Evolutionary conservation across 2,329 filamentous ascomycete species (phyloP), one percentile per base, ranked within the genome.

Genomic region (Microascus cirrosus): DNA sequence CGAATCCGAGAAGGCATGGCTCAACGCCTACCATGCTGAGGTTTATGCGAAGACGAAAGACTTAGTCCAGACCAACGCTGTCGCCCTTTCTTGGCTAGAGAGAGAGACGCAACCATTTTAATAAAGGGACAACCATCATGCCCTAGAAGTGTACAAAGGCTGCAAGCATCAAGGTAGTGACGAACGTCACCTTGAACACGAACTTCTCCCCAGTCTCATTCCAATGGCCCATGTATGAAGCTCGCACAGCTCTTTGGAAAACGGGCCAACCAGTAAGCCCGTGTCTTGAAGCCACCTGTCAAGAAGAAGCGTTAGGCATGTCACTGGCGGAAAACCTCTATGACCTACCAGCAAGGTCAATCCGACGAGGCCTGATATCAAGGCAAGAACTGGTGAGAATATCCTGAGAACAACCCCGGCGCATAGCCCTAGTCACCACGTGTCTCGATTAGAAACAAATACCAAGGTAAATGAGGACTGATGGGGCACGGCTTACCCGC

Each of bases 1-100:
- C 0, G 75, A 77, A 4, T 77, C 75, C 13, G 94, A 99, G 75
- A 89, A 86, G 74, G 73, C 81, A 60, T 99, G 93, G 89, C 74
- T 99, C 63, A 95, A 97, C 66, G 79, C 84, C 50, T 95, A 95
- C 69, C 89, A 96, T 69, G 74, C 78, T 36, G 86, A 94, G 69
- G 86, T 99, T 18, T 81, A 84, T 70, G 82, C 87, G 60, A 96
- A 94, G 78, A 96, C 90, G 3, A 84, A 83, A 68, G 77, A 74
- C 20, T 91, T 83, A 71, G 93, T 99, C 65, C 76, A 86, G 62
- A 76, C 83, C 2, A 90, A 95, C 67, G 74, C 83, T 54, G 68
- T 87, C 64, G 89, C 90, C 1, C 74, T 82, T 70, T 81, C 80
- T 58, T 99, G 93, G 93, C 76, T 99, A 65, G 81, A 89, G 74